Percentiles rank a stretch among this genome's conserved stretches.
These are phyloP conservation scores for Lactifluus rugatus DNA, from an alignment of 768 basidiomycete genomes.

Conservation along the genomic window DNA sequence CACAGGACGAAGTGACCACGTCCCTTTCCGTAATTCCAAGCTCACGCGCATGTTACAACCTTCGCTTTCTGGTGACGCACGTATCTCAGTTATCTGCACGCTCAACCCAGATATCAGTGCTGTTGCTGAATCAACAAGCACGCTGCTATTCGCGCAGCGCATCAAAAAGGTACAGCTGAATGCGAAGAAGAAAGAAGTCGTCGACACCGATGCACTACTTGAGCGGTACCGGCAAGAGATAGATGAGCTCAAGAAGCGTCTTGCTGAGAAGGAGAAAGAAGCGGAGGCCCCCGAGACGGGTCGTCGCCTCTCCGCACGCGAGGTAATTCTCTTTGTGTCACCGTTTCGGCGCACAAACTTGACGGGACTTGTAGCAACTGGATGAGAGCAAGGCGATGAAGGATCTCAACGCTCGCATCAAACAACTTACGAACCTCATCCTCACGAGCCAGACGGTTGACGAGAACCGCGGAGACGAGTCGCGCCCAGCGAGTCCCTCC, in stretches of 20 bases:
- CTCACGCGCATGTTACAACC: slow-evolving; percentile 91
- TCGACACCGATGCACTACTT: slow-evolving; percentile 88
- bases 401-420: slow-evolving; percentile 70
- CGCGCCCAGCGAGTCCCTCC: slow-evolving; percentile 69
- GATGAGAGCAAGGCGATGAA: slow-evolving; percentile 81
- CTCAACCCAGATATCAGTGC: slow-evolving; percentile 79
- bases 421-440: slow-evolving; percentile 76
- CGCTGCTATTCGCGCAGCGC: slow-evolving; percentile 82
- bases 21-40: slow-evolving; percentile 94
- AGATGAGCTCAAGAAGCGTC: slow-evolving; percentile 70
- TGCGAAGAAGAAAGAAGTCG: slow-evolving; percentile 88
- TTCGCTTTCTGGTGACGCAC: slow-evolving; percentile 88
- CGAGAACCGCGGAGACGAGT: slow-evolving; percentile 55
- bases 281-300: slow-evolving; percentile 41
- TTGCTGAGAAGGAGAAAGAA: slow-evolving; percentile 51
- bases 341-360: background rate
- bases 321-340: slow-evolving; percentile 26
- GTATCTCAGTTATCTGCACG: slow-evolving; percentile 94
- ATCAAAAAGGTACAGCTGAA: slow-evolving; percentile 86
- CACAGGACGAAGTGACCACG: slow-evolving; percentile 54
- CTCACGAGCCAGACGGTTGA: slow-evolving; percentile 79
- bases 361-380: slow-evolving; percentile 45
- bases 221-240: slow-evolving; percentile 94
- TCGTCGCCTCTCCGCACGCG: slow-evolving; percentile 38
- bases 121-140: slow-evolving; percentile 77